Base-by-base conservation (phyloP, 1,284 basidiomycete genomes). In the Apiotrichum mycotoxinovorans region DNA sequence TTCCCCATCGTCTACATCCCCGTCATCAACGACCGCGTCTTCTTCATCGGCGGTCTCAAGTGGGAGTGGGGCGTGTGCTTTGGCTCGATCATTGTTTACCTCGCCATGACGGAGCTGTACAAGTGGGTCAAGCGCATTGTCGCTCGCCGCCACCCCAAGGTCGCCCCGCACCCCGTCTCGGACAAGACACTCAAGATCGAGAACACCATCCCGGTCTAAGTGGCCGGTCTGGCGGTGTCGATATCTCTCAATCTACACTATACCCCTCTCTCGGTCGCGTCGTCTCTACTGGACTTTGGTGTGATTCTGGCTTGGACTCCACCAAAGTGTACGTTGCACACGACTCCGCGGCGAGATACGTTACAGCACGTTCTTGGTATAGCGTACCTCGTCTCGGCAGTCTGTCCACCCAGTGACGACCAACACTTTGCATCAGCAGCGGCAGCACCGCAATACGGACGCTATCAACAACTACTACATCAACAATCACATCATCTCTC, bases 51-150 rank as follows among this genome's bases (percentile, higher is more conserved):
- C 30, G 54, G 65, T 8, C 63, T 77, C 43, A 68, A 64, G 40
- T 78, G 74, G 73, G 75, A 77, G 60, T 78, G 76, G 77, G 77
- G 77, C 34, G 72, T 76, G 58, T 66, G 76, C 47, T 73, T 77
- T 52, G 73, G 73, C 34, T 73, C 74, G 71, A 71, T 73, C 59
- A 45, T 74, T 17, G 70, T 77, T 47, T 77, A 75, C 63, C 60
- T 75, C 44, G 61, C 60, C 37, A 44, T 49, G 33, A 67, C 72
- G 25, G 74, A 75, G 58, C 20, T 59, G 15, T 75, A 67, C 61
- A 77, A 77, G 56, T 67, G 61, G 64, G 37, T 52, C 60, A 74
- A 74, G 64, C 56, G 72, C 48, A 49, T 69, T 38, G 58, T 53
- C 34, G 45, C 56, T 25, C 57, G 67, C 17, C 49, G 67, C 40